Percentiles rank a stretch among this genome's conserved stretches.
These are phyloP conservation scores for Suillus spraguei DNA, from an alignment of 768 basidiomycete species.

Conservation along the genomic window DNA sequence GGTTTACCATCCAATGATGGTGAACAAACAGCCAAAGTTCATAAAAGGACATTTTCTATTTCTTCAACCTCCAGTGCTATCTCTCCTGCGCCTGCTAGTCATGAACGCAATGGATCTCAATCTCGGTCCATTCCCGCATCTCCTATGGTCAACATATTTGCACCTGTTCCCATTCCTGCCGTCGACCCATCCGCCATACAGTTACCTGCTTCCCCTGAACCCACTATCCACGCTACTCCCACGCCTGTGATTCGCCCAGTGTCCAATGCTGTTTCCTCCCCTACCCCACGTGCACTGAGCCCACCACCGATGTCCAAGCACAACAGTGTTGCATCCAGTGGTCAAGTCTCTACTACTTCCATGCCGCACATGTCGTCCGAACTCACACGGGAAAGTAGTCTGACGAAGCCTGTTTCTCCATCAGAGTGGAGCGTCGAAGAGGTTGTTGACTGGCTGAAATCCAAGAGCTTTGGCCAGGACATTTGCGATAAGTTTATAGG, in stretches of 20 bases:
- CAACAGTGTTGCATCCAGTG: conserved; percentile 38
- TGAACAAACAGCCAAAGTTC: conserved; percentile 20
- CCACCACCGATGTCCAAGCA: conserved; percentile 44
- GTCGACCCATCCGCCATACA: conserved; percentile 24
- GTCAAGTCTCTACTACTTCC: conserved; percentile 27
- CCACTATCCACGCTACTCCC: conserved; percentile 23
- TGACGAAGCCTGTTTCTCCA: conserved; percentile 47
- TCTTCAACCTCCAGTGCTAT: conserved; percentile 20
- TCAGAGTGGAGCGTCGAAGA: conserved; percentile 87
- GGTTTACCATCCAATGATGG: conserved; percentile 16
- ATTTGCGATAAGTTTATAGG: conserved; percentile 88
- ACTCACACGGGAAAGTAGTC: conserved; percentile 17
- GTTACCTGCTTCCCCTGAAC: conserved; percentile 24
- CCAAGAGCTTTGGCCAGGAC: conserved; percentile 81
- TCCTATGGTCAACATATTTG: conserved; percentile 24
- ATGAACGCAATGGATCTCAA: conserved; percentile 18
- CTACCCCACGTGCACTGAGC: conserved; percentile 2
- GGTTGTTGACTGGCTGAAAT: conserved; percentile 85
- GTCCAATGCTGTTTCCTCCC: conserved; percentile 32
- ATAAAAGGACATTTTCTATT: conserved; percentile 18
- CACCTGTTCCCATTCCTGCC: conserved; percentile 28
- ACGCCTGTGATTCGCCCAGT: conserved; percentile 28
- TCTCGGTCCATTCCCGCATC: conserved; percentile 31
- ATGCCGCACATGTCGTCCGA: conserved; percentile 23
- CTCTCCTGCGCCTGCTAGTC: background rate